Evolutionary conservation across 495 filamentous ascomycete genomes (phyloP).

Genomic region (Tuber indicum): DNA sequence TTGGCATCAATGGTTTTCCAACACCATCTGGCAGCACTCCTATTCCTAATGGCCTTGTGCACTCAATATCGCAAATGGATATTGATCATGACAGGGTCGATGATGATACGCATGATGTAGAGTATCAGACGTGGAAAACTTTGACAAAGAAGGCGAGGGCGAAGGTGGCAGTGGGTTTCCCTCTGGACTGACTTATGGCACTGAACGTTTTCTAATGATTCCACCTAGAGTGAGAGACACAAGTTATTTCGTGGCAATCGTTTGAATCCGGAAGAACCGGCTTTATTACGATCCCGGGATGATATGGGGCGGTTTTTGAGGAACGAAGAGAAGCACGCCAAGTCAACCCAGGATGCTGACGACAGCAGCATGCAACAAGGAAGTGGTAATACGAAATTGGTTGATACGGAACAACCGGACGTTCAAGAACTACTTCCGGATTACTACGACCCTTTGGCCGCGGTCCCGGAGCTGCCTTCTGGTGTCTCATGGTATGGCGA

Average conservation of each 20-base stretch:
- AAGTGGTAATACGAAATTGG: slow-evolving; percentile 60
- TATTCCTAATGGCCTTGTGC: slow-evolving; percentile 32
- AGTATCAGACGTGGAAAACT: slow-evolving; percentile 97
- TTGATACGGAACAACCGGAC: slow-evolving; percentile 58
- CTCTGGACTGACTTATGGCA: slow-evolving; percentile 2
- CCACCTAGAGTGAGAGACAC: slow-evolving; percentile 55
- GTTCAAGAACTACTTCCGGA: slow-evolving; percentile 60
- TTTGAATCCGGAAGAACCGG: slow-evolving; percentile 80
- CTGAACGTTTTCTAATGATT: slow-evolving; percentile 18
- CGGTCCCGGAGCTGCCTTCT: slow-evolving; percentile 72
- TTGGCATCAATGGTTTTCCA: slow-evolving; percentile 72
- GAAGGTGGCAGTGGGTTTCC: slow-evolving; percentile 57
- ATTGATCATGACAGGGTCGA: slow-evolving; percentile 50
- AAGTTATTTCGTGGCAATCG: slow-evolving; percentile 77
- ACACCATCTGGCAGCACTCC: slow-evolving; percentile 65
- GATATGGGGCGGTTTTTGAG: slow-evolving; percentile 52
- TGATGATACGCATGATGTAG: slow-evolving; percentile 60
- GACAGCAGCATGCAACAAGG: slow-evolving; percentile 43
- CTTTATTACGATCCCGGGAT: slow-evolving; percentile 67
- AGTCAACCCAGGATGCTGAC: slow-evolving; percentile 29
- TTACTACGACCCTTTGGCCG: slow-evolving; percentile 83
- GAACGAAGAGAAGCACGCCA: slow-evolving; percentile 34
- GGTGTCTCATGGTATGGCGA: slow-evolving; percentile 82
- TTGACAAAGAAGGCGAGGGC: slow-evolving; percentile 95
- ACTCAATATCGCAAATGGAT: slow-evolving; percentile 43